phyloP scores from a whole-genome alignment of 179 eudicot genomes.

The Nepenthes alata region DNA sequence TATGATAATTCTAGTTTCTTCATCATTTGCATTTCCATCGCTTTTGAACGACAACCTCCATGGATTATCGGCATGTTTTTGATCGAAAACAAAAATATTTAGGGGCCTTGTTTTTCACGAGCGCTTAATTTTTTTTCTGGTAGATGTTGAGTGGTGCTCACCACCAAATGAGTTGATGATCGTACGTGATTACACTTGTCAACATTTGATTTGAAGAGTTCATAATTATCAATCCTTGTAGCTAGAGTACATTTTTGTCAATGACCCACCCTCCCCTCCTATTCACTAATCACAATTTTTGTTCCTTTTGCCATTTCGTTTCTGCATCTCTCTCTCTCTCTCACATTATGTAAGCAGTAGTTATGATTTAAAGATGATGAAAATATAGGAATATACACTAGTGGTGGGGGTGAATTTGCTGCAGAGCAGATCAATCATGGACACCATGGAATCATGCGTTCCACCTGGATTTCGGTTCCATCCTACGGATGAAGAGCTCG shows the following conservation, averaged over 20 bases:
- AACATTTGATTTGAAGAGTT: constrained; percentile 24
- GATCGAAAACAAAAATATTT: too few species aligned
- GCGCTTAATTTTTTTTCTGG: constrained; percentile 11
- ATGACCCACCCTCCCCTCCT: neutral
- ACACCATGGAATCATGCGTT: constrained; percentile 37
- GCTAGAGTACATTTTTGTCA: constrained; percentile 2
- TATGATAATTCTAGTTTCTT: too few species aligned
- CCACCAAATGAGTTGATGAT: constrained; percentile 37
- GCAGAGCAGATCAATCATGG: constrained; percentile 17
- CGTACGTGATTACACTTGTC: constrained; percentile 29
- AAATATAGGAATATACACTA: neutral
- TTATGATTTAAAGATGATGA: too few species aligned
- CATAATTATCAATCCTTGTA: constrained; percentile 10
- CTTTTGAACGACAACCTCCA: too few species aligned
- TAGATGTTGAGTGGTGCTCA: constrained; percentile 11
- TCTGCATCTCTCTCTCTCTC: too few species aligned
- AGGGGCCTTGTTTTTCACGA: neutral
- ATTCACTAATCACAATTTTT: neutral
- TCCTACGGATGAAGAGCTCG: constrained; percentile 53
- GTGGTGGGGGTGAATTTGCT: constrained; percentile 23
- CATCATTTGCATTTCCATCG: too few species aligned
- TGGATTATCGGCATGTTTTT: too few species aligned
- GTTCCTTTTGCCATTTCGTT: too few species aligned
- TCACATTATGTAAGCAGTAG: too few species aligned
- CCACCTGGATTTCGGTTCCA: constrained; percentile 64